Conservation (phyloP, 2,329 filamentous ascomycete genomes). For the Ophiostoma novo-ulmi region DNA sequence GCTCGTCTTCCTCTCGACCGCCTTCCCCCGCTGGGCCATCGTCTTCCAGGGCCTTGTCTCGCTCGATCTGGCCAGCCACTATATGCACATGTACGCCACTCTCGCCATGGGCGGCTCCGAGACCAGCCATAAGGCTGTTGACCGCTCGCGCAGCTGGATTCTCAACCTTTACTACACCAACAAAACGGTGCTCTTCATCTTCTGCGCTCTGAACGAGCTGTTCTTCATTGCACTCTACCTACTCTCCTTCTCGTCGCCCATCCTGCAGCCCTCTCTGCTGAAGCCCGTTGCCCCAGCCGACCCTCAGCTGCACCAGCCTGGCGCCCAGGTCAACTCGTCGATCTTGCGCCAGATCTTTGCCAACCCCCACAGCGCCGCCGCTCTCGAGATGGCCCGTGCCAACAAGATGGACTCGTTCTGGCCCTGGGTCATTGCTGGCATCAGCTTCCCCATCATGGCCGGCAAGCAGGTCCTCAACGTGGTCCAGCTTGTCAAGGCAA, state of each 20-base stretch:
- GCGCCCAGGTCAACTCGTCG: slow-evolving; percentile 64
- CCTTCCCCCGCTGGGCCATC: slow-evolving; percentile 90
- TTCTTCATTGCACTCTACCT: slow-evolving; percentile 99
- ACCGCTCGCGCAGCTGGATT: slow-evolving; percentile 79
- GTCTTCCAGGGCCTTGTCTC: slow-evolving; percentile 91
- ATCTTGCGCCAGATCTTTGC: slow-evolving; percentile 71
- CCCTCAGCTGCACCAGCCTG: slow-evolving; percentile 53
- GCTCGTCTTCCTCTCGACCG: slow-evolving; percentile 88
- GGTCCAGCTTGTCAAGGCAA: slow-evolving; percentile 88
- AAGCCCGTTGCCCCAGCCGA: slow-evolving; percentile 50
- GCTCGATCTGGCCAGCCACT: slow-evolving; percentile 90
- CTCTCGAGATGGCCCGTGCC: slow-evolving; percentile 83
- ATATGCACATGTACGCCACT: slow-evolving; percentile 98
- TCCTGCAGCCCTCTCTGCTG: slow-evolving; percentile 78
- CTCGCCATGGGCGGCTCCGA: slow-evolving; percentile 77
- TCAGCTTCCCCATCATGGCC: slow-evolving; percentile 82
- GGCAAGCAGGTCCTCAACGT: slow-evolving; percentile 93
- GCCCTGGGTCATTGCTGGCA: slow-evolving; percentile 73
- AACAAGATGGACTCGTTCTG: slow-evolving; percentile 68
- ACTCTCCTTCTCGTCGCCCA: slow-evolving; percentile 89
- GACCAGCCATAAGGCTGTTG: slow-evolving; percentile 88
- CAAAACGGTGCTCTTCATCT: slow-evolving; percentile 87
- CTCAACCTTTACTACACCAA: slow-evolving; percentile 96
- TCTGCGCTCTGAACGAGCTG: slow-evolving; percentile 85
- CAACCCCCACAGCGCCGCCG: slow-evolving; percentile 85